These are phyloP conservation scores for Hirschfeldia incana DNA, from an alignment of 345 rosid genomes.

Conservation along the genomic window DNA sequence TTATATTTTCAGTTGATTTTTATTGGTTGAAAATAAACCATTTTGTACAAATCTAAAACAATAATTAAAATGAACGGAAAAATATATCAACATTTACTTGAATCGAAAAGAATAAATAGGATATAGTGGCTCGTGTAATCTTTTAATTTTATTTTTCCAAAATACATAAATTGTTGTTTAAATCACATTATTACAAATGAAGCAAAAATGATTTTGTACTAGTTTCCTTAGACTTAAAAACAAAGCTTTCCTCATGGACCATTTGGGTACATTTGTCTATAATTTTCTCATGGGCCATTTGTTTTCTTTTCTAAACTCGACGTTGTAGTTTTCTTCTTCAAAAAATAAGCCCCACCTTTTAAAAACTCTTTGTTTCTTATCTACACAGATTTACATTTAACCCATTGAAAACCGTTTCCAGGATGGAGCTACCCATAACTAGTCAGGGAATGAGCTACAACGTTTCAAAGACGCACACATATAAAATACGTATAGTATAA, in stretches of 20 bases:
- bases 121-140: background rate
- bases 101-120: background rate
- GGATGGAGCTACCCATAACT: slow-evolving; percentile 1
- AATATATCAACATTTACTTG: background rate
- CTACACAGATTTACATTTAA: background rate
- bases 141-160: background rate
- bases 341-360: background rate
- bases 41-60: too few species aligned
- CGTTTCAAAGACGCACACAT: background rate
- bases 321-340: background rate
- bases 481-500: background rate
- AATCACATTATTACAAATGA: background rate
- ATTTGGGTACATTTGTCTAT: background rate
- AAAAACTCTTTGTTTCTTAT: background rate
- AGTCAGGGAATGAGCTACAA: background rate
- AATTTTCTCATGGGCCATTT: background rate
- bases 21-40: too few species aligned
- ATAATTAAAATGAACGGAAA: too few species aligned
- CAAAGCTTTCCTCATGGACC: slow-evolving; percentile 26
- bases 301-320: background rate
- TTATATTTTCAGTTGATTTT: too few species aligned
- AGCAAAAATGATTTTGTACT: background rate
- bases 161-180: background rate
- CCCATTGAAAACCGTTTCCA: background rate
- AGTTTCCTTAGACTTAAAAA: background rate